Evolutionary conservation across 2,329 filamentous ascomycete species (phyloP), one percentile per base, ranked within the genome.

Genomic region (Neofusicoccum sp.): DNA sequence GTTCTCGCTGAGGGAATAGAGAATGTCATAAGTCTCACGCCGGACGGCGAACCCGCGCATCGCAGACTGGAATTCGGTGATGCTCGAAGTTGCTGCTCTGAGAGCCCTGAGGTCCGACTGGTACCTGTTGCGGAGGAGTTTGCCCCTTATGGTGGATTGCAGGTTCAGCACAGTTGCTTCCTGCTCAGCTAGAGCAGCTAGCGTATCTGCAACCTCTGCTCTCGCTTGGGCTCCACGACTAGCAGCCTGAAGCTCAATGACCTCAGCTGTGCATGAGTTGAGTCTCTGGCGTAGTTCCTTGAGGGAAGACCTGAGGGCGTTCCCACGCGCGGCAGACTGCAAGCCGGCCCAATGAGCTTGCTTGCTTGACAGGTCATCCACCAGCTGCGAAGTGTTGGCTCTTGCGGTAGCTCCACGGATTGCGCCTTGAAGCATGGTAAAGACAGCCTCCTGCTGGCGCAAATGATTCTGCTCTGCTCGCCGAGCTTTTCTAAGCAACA

Each of bases 1-100:
- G 68, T 91, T 86, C 1, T 87, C 86, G 58, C 87, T 80, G 31
- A 98, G 85, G 45, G 90, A 84, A 14, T 88, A 85, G 12, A 96
- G 83, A 48, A 94, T 81, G 2, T 83, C 80, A 52, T 80, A 78
- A 39, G 89, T 85, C 49, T 84, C 76, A 65, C 87, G 81, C 63
- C 92, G 85, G 68, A 83, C 83, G 14, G 89, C 74, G 68, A 81
- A 86, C n/a, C 89, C 91, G 66, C 91, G 84, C 31, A 85, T 84
- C 48, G 84, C 80, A 22, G 87, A 85, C 74, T 96, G 92, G 1
- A 96, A 80, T 29, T 82, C 78, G 22, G 79, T 83, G 58, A 92
- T 85, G 6, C 81, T 78, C 1, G 80, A 71, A 7, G 83, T 82
- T 68, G 91, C 82, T 47, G 79, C 79, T 61, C 86, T 80, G 22